These are phyloP conservation scores for Ophiostoma sp. DNA, from an alignment of 2,329 filamentous ascomycete species.

Conservation along the genomic window DNA sequence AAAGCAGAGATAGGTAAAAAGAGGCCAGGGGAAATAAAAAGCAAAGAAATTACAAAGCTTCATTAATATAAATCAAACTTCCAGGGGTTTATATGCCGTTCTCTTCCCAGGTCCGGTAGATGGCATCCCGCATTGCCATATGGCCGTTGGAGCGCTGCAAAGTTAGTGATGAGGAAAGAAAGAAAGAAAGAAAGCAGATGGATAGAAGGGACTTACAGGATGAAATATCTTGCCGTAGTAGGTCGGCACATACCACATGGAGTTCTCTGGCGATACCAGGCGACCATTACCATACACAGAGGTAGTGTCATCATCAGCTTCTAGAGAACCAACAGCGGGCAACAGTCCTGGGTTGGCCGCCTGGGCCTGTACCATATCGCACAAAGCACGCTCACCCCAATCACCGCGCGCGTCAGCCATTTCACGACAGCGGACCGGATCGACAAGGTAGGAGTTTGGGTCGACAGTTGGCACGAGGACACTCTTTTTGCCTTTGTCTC, in stretches of 20 bases:
- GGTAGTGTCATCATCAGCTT: slow-evolving; percentile 25
- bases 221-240: slow-evolving; percentile 32
- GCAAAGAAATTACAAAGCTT: neutral
- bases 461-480: slow-evolving; percentile 33
- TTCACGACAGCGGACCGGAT: slow-evolving; percentile 41
- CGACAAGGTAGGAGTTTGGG: slow-evolving; percentile 38
- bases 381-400: slow-evolving; percentile 47
- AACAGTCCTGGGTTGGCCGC: slow-evolving; percentile 40
- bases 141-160: slow-evolving; percentile 42
- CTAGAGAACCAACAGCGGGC: slow-evolving; percentile 34
- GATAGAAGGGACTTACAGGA: slow-evolving; percentile 27
- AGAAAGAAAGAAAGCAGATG: neutral
- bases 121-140: slow-evolving; percentile 39
- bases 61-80: neutral
- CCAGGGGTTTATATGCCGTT: slow-evolving; percentile 22
- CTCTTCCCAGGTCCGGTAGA: slow-evolving; percentile 38
- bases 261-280: slow-evolving; percentile 49
- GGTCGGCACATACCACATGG: slow-evolving; percentile 41
- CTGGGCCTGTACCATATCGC: slow-evolving; percentile 47
- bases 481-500: neutral
- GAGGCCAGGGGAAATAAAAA: neutral
- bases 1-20: neutral
- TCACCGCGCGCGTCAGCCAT: slow-evolving; percentile 42
- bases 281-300: slow-evolving; percentile 47
- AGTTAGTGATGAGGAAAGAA: neutral